phyloP scores from a whole-genome alignment of 345 rosid genomes.

The Moricandia moricandioides region DNA sequence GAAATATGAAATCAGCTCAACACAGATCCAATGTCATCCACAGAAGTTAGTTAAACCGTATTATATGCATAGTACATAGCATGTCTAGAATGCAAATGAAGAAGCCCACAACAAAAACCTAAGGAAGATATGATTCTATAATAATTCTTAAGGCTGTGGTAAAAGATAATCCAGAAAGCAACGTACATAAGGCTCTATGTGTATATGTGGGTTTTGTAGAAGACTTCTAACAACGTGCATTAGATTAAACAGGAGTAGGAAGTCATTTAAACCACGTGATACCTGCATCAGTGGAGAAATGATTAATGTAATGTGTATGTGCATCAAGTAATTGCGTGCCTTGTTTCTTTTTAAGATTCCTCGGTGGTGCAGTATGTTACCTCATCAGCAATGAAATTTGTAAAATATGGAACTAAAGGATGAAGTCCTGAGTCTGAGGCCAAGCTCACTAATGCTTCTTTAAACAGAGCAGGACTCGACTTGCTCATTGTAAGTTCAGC shows the following conservation, averaged over 20 bases:
- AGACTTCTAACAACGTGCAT: conserved; percentile 89
- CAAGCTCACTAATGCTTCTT: conserved; percentile 87
- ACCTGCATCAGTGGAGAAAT: conserved; percentile 53
- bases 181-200: conserved; percentile 94
- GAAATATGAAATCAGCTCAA: neutral
- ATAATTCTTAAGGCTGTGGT: neutral
- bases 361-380: conserved; percentile 41
- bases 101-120: conserved; percentile 4
- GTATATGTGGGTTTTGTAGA: conserved; percentile 84
- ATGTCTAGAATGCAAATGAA: conserved; percentile 1
- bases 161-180: neutral
- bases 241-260: conserved; percentile 74
- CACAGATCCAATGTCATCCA: neutral
- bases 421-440: conserved; percentile 96
- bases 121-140: conserved; percentile 5
- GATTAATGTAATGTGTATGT: conserved; percentile 19
- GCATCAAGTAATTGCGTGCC: conserved; percentile 10
- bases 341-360: neutral
- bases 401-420: conserved; percentile 94
- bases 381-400: conserved; percentile 91
- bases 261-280: conserved; percentile 83
- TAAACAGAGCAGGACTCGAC: conserved; percentile 71
- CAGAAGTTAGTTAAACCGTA: neutral
- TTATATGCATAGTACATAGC: neutral
- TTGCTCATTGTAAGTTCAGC: conserved; percentile 75